Percentiles rank a stretch among this genome's conserved stretches.
phyloP scores from a whole-genome alignment of 1,139 yeast genomes.

The Yamadazyma membranifaciens region DNA sequence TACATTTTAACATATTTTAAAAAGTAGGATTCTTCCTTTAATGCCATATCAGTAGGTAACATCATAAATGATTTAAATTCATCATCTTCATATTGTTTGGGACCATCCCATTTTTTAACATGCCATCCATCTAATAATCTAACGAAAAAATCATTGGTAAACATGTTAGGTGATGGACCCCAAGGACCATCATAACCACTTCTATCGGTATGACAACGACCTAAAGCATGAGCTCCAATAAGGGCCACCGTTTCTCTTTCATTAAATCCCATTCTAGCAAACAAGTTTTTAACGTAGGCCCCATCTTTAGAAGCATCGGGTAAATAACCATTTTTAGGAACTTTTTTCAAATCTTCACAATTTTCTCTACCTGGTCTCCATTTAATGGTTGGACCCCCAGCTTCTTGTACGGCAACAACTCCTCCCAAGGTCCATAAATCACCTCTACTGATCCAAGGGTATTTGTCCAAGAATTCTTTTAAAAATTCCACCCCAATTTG shows the following conservation, averaged over 20 bases:
- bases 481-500: conserved; percentile 64
- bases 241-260: conserved; percentile 86
- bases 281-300: conserved; percentile 64
- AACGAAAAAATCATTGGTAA: conserved; percentile 79
- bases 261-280: conserved; percentile 68
- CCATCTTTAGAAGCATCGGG: conserved; percentile 81
- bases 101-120: conserved; percentile 70
- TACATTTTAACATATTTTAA: conserved; percentile 64
- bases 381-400: conserved; percentile 80
- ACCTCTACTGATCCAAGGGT: conserved; percentile 81
- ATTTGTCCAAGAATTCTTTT: conserved; percentile 54
- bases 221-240: conserved; percentile 86
- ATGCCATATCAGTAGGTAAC: conserved; percentile 82
- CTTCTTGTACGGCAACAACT: conserved; percentile 80
- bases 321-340: conserved; percentile 70
- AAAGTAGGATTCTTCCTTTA: conserved; percentile 65
- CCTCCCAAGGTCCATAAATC: conserved; percentile 90
- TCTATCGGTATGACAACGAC: conserved; percentile 64
- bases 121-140: conserved; percentile 79
- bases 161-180: conserved; percentile 86
- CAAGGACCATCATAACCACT: conserved; percentile 92
- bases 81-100: conserved; percentile 73
- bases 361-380: conserved; percentile 81
- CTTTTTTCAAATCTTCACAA: conserved; percentile 21
- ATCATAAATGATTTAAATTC: conserved; percentile 79